phyloP scores from a whole-genome alignment of 495 filamentous ascomycete species.

The Durotheca rogersii region DNA sequence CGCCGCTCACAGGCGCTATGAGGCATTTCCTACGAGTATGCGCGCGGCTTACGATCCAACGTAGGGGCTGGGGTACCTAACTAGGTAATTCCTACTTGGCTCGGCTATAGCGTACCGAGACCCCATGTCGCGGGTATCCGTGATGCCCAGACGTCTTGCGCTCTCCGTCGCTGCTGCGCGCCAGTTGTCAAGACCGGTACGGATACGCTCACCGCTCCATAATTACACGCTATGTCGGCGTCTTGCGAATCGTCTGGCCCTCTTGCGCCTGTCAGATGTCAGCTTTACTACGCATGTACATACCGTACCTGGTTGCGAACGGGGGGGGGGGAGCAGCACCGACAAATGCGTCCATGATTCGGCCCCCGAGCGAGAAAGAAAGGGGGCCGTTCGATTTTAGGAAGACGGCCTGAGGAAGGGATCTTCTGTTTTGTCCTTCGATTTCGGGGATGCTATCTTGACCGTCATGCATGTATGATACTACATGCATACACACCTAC shows the following conservation, averaged over 20 bases:
- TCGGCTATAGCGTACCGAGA: constrained; percentile 19
- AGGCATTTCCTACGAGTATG: constrained; percentile 32
- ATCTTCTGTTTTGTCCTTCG: too few species aligned
- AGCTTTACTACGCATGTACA: constrained; percentile 6
- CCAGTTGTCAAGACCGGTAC: constrained; percentile 17
- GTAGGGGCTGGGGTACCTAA: too few species aligned
- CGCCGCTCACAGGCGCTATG: constrained; percentile 18
- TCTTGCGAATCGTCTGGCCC: constrained; percentile 13
- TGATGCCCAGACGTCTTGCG: constrained; percentile 18
- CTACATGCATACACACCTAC: neutral
- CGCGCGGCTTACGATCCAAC: too few species aligned
- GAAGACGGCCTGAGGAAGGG: too few species aligned
- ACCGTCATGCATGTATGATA: too few species aligned
- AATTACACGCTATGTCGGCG: constrained; percentile 9
- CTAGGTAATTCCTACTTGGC: constrained; percentile 6
- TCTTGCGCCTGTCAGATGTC: constrained; percentile 17
- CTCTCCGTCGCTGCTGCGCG: constrained; percentile 18
- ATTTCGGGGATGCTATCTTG: too few species aligned
- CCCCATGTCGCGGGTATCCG: constrained; percentile 20
- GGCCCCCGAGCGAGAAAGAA: constrained; percentile 18
- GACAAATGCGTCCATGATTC: constrained; percentile 23
- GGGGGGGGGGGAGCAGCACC: constrained; percentile 13
- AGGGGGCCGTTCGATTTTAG: constrained; percentile 7
- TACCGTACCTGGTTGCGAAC: too few species aligned
- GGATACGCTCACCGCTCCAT: constrained; percentile 26